Conservation (phyloP, 345 rosid genomes). For the Xanthoceras sorbifolium region DNA sequence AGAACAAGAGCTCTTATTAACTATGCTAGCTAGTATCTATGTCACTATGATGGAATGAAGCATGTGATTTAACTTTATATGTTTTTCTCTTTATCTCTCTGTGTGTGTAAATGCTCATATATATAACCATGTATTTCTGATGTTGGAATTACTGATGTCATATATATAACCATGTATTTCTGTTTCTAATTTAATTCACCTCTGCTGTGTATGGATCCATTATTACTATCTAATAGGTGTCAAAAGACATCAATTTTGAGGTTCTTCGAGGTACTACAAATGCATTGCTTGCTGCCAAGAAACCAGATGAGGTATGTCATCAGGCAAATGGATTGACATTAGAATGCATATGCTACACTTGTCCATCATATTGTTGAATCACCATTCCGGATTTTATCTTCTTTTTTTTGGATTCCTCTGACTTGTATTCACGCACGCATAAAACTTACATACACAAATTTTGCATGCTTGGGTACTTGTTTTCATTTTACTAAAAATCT, state of each 20-base stretch:
- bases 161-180: not conserved
- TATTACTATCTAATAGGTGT: conserved; percentile 46
- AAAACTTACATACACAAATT: not conserved
- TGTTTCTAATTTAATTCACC: not conserved
- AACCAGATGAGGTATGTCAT: conserved; percentile 73
- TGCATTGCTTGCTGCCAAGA: conserved; percentile 89
- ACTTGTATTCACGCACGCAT: not conserved
- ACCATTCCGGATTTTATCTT: not conserved
- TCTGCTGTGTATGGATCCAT: not conserved
- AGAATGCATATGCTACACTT: not conserved
- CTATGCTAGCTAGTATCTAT: not conserved
- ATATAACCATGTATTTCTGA: not conserved
- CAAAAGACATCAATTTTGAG: conserved; percentile 68
- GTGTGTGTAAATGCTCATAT: not conserved
- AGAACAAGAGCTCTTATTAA: not conserved
- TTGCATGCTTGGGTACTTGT: not conserved
- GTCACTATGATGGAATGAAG: not conserved
- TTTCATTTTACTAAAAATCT: not conserved
- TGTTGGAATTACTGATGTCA: not conserved
- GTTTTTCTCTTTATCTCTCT: not conserved
- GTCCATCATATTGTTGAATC: not conserved
- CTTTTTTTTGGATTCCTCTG: not conserved
- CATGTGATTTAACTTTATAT: not conserved
- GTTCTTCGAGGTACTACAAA: conserved; percentile 78
- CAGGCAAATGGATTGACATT: not conserved